phyloP scores from a whole-genome alignment of 176 grass and related monocot genomes.

The Elaeis guineensis region DNA sequence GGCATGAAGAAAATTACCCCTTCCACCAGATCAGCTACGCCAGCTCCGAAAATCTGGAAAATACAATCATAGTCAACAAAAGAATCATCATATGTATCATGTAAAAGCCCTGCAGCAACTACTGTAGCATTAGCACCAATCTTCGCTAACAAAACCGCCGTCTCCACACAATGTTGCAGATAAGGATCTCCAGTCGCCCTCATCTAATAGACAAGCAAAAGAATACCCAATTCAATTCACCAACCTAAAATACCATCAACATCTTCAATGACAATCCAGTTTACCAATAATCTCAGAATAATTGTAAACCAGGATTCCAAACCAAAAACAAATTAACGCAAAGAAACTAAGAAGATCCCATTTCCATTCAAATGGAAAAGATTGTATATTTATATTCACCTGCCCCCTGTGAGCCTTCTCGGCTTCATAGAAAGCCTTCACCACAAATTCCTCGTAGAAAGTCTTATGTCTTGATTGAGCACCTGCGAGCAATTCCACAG shows the following conservation, averaged over 20 bases:
- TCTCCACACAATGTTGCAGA: constrained; percentile 89
- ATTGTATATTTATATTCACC: constrained; percentile 24
- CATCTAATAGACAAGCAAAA: constrained; percentile 29
- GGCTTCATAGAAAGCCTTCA: constrained; percentile 75
- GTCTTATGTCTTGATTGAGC: constrained; percentile 66
- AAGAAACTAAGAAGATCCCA: no score
- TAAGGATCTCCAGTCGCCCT: constrained; percentile 85
- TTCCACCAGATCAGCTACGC: constrained; percentile 83
- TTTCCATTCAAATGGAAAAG: no score
- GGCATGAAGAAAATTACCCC: constrained; percentile 48
- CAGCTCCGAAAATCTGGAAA: constrained; percentile 67
- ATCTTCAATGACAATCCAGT: no score
- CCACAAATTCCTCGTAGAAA: constrained; percentile 76
- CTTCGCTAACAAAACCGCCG: constrained; percentile 61
- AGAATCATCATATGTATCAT: constrained; percentile 88
- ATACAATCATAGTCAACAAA: constrained; percentile 76
- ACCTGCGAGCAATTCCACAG: constrained; percentile 40
- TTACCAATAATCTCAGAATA: no score
- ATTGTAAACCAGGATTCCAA: no score
- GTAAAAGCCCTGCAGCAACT: constrained; percentile 70
- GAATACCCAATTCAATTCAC: neutral
- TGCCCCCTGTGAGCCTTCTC: constrained; percentile 67
- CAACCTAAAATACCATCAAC: no score
- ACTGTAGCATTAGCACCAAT: constrained; percentile 59
- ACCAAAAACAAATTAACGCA: no score